Percentiles rank a stretch among this genome's conserved stretches.
These are phyloP conservation scores for Neckera pumila DNA, from an alignment of 225 moss, liverwort and hornwort species.

Conservation along the genomic window DNA sequence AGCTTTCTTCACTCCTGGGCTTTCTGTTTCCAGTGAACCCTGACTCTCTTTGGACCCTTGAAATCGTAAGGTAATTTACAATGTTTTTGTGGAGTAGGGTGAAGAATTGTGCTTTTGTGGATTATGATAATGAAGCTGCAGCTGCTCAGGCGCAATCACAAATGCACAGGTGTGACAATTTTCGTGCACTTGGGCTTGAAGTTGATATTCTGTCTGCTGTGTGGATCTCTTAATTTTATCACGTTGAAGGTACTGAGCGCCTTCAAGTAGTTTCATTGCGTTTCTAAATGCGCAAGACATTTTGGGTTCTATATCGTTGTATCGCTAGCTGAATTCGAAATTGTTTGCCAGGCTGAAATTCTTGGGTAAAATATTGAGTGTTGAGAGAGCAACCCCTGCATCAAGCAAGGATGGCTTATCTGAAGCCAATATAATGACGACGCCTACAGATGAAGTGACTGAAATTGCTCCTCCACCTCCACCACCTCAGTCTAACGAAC, in stretches of 20 bases:
- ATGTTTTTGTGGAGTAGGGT: constrained; percentile 10
- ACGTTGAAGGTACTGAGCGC: not conserved
- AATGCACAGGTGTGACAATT: constrained; percentile 28
- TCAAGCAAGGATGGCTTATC: constrained; percentile 20
- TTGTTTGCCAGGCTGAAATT: constrained; percentile 25
- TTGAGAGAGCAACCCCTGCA: constrained; percentile 37
- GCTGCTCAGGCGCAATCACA: constrained; percentile 44
- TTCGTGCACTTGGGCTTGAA: not conserved
- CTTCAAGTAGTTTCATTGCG: not conserved
- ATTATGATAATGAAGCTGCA: constrained; percentile 34
- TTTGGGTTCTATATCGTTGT: not conserved
- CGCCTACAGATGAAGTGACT: not conserved
- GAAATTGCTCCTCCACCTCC: constrained; percentile 6
- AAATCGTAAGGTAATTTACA: not conserved
- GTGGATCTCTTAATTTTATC: not conserved
- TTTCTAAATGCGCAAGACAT: not conserved
- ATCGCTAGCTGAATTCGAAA: not conserved
- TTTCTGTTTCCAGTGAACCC: not conserved
- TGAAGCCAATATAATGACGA: constrained; percentile 7
- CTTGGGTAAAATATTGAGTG: constrained; percentile 38
- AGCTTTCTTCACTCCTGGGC: not conserved
- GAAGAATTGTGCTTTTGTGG: constrained; percentile 50
- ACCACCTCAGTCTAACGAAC: constrained; percentile 6
- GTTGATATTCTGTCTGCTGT: not conserved
- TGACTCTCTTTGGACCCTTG: not conserved